Conservation (phyloP, 768 basidiomycete species). For the Boletus vinaceobasis region DNA sequence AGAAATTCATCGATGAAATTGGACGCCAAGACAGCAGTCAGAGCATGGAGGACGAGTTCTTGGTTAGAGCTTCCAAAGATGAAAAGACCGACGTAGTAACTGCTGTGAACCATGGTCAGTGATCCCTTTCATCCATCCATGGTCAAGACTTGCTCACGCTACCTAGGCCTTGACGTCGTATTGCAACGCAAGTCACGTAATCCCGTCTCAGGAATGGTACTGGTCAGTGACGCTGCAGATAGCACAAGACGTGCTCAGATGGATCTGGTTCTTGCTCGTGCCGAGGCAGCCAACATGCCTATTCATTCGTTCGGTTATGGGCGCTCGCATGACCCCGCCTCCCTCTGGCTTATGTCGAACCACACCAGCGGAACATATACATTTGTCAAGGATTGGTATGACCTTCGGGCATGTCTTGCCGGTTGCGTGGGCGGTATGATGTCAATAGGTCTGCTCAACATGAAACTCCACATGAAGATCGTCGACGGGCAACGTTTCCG, state of each 20-base stretch:
- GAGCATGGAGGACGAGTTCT: constrained; percentile 58
- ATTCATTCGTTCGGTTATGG: constrained; percentile 98
- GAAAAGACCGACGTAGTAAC: constrained; percentile 98
- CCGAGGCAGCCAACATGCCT: constrained; percentile 94
- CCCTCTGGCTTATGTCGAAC: constrained; percentile 98
- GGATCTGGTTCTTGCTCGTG: constrained; percentile 95
- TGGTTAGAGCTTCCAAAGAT: constrained; percentile 75
- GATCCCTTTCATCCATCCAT: not conserved
- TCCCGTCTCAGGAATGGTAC: constrained; percentile 84
- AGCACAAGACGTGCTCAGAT: constrained; percentile 93
- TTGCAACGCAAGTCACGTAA: constrained; percentile 92
- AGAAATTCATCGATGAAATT: constrained; percentile 76
- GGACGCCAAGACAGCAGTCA: constrained; percentile 37
- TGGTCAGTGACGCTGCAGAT: constrained; percentile 91
- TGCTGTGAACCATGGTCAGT: constrained; percentile 89
- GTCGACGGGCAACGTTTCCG: constrained; percentile 88
- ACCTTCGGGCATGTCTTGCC: constrained; percentile 86
- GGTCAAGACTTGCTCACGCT: not conserved
- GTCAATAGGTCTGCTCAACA: constrained; percentile 87
- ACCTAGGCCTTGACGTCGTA: constrained; percentile 82
- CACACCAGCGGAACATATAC: constrained; percentile 97
- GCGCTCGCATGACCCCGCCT: constrained; percentile 94
- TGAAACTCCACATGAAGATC: constrained; percentile 94
- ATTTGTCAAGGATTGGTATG: constrained; percentile 97
- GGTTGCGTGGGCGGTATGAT: constrained; percentile 97